A percentile compares a stretch with the other conserved stretches of the same genome.
Evolutionary conservation across 352 stramenopile genomes (phyloP).

Genomic region (Globisporangium abappressorium): DNA sequence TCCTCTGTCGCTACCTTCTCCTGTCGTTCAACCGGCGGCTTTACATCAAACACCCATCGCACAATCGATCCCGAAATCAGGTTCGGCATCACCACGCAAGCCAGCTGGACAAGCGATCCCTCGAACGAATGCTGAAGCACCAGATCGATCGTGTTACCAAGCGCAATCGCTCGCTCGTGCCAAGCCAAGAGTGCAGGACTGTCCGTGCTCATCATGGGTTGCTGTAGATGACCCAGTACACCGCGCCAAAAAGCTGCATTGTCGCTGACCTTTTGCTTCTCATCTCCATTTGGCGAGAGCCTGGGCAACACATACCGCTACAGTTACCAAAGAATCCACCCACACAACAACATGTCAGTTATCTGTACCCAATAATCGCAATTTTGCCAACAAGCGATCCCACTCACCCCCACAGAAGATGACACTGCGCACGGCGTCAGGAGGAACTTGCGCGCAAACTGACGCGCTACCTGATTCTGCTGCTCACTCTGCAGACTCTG

Average conservation of each 20-base stretch:
- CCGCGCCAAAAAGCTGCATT: constrained; percentile 12
- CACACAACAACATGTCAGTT: background rate
- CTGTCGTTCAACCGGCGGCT: constrained; percentile 16
- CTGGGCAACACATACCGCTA: constrained; percentile 9
- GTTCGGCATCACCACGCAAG: constrained; percentile 24
- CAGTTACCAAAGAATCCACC: background rate
- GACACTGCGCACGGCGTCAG: constrained; percentile 24
- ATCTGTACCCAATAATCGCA: background rate
- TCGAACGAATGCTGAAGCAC: constrained; percentile 27
- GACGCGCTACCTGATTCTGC: constrained; percentile 6
- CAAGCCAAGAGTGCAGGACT: constrained; percentile 18
- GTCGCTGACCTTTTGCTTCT: background rate
- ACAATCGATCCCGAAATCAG: constrained; percentile 29
- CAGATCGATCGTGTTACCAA: constrained; percentile 40
- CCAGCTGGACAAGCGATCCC: constrained; percentile 19
- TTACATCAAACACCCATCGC: constrained; percentile 39
- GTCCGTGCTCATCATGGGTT: background rate
- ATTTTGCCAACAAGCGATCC: background rate
- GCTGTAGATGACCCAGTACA: constrained; percentile 16
- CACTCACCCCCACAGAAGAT: constrained; percentile 21
- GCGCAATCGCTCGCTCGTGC: constrained; percentile 27
- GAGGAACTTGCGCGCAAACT: constrained; percentile 33
- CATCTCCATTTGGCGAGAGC: background rate
- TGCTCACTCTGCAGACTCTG: constrained; percentile 6
- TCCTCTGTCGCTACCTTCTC: constrained; percentile 18